Evolutionary conservation across 164 flowering plant genomes (phyloP).

Genomic region (Macadamia integrifolia): DNA sequence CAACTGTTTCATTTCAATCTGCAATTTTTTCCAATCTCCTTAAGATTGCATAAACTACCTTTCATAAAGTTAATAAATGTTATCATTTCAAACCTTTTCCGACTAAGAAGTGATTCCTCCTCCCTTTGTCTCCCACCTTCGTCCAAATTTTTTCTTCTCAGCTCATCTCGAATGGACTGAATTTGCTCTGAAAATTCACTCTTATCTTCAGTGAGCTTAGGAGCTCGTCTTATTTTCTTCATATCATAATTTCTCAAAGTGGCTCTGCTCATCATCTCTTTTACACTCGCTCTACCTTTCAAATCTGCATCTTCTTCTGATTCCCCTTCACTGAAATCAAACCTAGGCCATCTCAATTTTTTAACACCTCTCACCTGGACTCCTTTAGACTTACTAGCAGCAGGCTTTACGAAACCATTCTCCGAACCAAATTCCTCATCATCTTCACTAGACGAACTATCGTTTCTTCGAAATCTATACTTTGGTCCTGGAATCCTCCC

Average conservation of each 20-base stretch:
- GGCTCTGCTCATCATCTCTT: conserved; percentile 54
- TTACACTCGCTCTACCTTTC: conserved; percentile 20
- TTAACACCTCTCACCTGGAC: background rate
- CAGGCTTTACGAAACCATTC: conserved; percentile 6
- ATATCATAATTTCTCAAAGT: conserved; percentile 64
- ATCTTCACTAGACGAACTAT: conserved; percentile 49
- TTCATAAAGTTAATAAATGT: background rate
- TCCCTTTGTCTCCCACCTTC: conserved; percentile 19
- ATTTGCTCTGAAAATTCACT: conserved; percentile 35
- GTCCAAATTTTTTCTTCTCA: conserved; percentile 33
- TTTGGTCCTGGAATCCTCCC: conserved; percentile 13
- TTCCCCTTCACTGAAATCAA: conserved; percentile 14
- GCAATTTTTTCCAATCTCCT: no score
- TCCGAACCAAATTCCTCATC: conserved; percentile 26
- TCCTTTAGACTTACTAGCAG: background rate
- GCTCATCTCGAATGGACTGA: conserved; percentile 51
- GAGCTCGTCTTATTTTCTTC: conserved; percentile 44
- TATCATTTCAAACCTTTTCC: conserved; percentile 48
- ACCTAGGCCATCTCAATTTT: conserved; percentile 26
- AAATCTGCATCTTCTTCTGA: conserved; percentile 19
- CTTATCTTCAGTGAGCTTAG: conserved; percentile 43
- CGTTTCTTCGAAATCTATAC: conserved; percentile 24
- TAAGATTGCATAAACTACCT: no score
- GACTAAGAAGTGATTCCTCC: conserved; percentile 40
- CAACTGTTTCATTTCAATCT: no score